Base-by-base conservation (phyloP, 306 rosid genomes). In the Alnus glutinosa region DNA sequence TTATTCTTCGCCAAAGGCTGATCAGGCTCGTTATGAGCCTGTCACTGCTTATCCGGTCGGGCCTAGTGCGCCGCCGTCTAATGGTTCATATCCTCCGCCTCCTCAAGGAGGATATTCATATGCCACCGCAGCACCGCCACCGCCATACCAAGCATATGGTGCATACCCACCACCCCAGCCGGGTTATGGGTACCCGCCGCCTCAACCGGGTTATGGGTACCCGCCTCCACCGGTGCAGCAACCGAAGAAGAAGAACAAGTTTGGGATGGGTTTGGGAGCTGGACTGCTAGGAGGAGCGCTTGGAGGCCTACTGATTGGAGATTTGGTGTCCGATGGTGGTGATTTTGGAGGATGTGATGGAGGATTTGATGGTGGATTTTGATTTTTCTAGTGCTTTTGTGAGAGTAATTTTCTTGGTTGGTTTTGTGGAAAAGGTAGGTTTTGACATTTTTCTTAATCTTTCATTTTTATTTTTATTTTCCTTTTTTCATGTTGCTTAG, bases 241-340 rank as follows among this genome's bases (percentile, higher is more conserved):
- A 39, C 83, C 76, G 51, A 67, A 75, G 49, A 83, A 76, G 81
- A 87, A 84, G 84, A 91, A 75, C 39, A 92, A 89, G 48, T 32
- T 88, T 59, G 93, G 94, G 36, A 81, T 91, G 90, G 97, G 94
- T 0, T 23, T 92, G 75, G 95, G 98, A 58, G 97, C 93, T 15
- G 98, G 98, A 39, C 78, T 94, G 86, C 63, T 86, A 4, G 98
- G 98, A 0, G 98, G 98, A 51, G 77, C 85, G 23, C 67, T 92
- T 9, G 97, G 98, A 36, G 97, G 98, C 67, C 18, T 91, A 73
- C 52, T 94, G 78, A 86, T 94, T 8, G 98, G 97, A n/a, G 93
- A 94, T 64, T 70, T 92, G 89, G 83, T 86, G 2, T 92, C 96
- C 47, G 96, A 90, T 70, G 81, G 59, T 2, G 81, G 59, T 23